Base-by-base conservation (phyloP, 768 basidiomycete genomes). In the Sarcomyxa edulis region DNA sequence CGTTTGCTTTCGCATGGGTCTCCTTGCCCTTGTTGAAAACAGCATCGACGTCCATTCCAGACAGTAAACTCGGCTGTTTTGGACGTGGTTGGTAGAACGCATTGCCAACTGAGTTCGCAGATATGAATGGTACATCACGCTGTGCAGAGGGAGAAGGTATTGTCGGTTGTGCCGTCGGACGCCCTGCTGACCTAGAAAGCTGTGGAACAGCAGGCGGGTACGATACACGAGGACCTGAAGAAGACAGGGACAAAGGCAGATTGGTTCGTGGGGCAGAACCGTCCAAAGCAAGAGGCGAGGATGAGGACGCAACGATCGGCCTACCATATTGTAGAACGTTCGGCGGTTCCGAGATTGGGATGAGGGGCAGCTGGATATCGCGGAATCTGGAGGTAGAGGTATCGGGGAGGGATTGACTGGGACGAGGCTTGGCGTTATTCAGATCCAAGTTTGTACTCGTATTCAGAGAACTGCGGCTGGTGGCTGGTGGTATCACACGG, bases 61-160 rank as follows among this genome's bases (percentile, higher is more conserved):
- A 40, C 38, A 22, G 28, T 27, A 15, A 18, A 35, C 5, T 37
- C 44, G 24, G 46, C 12, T 32, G 32, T 16, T 43, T 49, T 11
- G 49, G 56, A 22, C 50, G 70, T 0, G 78, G 81, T 25, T 71
- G 65, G 50, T 77, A 85, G 52, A 86, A 86, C 4, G 84, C 84
- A 45, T 85, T 86, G 16, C 64, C 68, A 7, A 70, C 66, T 22
- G 62, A 64, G 35, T 69, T 71, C 1, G 82, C 79, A 2, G 70
- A 67, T 6, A 68, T 64, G 39, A 80, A 76, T 56, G 46, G 34
- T 61, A 40, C 38, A 57, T 59, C 35, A 58, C 58, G 35, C 51
- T 55, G 6, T 54, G 53, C n/a, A 57, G 59, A 20, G 56, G 62
- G 7, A 52, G 49, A 21, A 55, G 46, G 29, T 25, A 20, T 15